These are phyloP conservation scores for Neoboletus subvelutipes DNA, from an alignment of 768 basidiomycete species.

Conservation along the genomic window DNA sequence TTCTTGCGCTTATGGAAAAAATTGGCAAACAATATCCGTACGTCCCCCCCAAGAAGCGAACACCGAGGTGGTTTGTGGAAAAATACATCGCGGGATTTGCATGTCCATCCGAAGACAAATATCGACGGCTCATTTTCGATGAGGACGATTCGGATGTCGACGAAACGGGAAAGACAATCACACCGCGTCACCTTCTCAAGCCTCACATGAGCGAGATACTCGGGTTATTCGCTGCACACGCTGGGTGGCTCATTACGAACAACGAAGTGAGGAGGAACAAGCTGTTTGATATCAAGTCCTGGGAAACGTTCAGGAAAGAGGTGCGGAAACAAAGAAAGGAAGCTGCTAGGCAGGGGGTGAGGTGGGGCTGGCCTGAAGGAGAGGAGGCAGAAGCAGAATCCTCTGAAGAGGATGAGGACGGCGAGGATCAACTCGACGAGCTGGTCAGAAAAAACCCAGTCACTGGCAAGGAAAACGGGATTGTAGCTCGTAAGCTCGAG, in stretches of 20 bases:
- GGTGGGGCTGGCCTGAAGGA: constrained; percentile 27
- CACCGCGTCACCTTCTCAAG: constrained; percentile 44
- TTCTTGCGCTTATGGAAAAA: constrained; percentile 45
- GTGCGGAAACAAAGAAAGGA: constrained; percentile 32
- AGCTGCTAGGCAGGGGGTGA: constrained; percentile 27
- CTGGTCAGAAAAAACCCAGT: constrained; percentile 28
- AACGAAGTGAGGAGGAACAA: constrained; percentile 33
- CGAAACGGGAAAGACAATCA: constrained; percentile 27
- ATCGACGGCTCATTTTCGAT: constrained; percentile 38
- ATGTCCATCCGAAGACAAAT: constrained; percentile 25
- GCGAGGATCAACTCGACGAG: background rate
- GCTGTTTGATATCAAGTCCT: constrained; percentile 44
- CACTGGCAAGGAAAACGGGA: constrained; percentile 25
- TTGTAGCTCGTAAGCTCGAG: constrained; percentile 22
- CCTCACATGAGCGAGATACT: constrained; percentile 52
- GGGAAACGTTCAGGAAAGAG: constrained; percentile 46
- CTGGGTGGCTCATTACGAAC: constrained; percentile 58
- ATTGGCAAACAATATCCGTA: constrained; percentile 38
- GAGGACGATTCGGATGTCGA: constrained; percentile 32
- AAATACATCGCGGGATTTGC: constrained; percentile 38
- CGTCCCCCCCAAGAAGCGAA: constrained; percentile 38
- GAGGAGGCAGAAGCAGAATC: constrained; percentile 1
- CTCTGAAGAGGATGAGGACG: constrained; percentile 8
- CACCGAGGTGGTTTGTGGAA: constrained; percentile 50
- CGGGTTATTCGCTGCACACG: constrained; percentile 52